phyloP scores from a whole-genome alignment of 1,284 basidiomycete genomes.

The Sanghuangporus sanghuang region DNA sequence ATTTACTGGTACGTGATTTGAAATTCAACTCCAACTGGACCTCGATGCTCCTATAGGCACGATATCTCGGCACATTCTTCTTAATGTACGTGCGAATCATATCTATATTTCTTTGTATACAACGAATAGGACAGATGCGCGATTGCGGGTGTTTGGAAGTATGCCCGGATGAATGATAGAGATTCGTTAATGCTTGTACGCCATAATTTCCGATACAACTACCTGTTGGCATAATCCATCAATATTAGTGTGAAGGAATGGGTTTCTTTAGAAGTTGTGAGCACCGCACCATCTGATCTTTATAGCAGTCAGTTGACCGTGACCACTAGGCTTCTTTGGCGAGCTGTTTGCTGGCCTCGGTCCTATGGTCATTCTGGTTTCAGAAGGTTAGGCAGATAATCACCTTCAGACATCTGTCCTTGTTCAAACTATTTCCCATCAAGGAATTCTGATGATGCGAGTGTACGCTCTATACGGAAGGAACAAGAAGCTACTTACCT shows the following conservation, averaged over 20 bases:
- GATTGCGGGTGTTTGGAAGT: background rate
- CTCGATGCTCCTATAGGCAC: background rate
- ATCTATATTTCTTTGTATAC: background rate
- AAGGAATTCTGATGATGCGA: constrained; percentile 8
- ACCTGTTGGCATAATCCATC: no score
- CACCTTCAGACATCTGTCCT: background rate
- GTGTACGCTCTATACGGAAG: constrained; percentile 12
- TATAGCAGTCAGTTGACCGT: background rate
- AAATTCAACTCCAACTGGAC: background rate
- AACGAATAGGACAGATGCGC: background rate
- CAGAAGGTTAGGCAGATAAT: background rate
- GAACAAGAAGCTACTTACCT: background rate
- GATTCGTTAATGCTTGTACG: no score
- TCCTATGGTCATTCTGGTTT: background rate
- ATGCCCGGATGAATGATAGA: background rate
- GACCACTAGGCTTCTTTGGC: background rate
- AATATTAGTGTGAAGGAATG: no score
- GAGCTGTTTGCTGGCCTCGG: background rate
- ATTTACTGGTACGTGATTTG: background rate
- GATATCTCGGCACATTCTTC: background rate
- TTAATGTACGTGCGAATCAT: background rate
- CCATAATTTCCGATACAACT: no score
- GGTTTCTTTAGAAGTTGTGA: background rate
- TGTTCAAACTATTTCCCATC: background rate
- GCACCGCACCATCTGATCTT: background rate